These are phyloP conservation scores for Polyplosphaeria fusca DNA, from an alignment of 495 filamentous ascomycete species.

Conservation along the genomic window DNA sequence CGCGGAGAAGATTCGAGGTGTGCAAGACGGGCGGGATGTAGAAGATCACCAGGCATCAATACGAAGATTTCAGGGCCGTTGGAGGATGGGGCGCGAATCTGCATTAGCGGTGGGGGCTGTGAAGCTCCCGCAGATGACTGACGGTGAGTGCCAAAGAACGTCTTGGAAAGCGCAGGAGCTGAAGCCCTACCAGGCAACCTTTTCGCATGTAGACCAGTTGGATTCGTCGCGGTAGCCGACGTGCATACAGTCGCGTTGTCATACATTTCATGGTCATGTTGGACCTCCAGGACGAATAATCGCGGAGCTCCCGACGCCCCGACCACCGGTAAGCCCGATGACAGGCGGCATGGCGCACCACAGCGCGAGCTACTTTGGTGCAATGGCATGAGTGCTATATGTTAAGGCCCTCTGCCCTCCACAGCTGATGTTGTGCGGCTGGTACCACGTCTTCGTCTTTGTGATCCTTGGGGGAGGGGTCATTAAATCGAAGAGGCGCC, in stretches of 20 bases:
- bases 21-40: no score
- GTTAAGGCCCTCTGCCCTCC: background rate
- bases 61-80: no score
- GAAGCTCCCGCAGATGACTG: no score
- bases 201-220: background rate
- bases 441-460: no score
- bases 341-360: background rate
- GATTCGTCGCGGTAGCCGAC: background rate
- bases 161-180: no score
- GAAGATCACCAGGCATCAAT: no score
- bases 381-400: constrained; percentile 7
- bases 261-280: background rate
- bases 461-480: no score
- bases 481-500: no score
- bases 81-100: no score
- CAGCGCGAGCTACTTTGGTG: background rate
- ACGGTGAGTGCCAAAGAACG: no score
- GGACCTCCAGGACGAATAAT: constrained; percentile 1
- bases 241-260: background rate
- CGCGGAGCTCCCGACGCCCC: background rate
- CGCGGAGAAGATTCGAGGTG: no score
- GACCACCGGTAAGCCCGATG: background rate
- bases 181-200: background rate
- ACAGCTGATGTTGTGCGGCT: background rate
- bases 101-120: no score